Evolutionary conservation across 768 basidiomycete species (phyloP).

Genomic region (Goffeauzyma gilvescens): DNA sequence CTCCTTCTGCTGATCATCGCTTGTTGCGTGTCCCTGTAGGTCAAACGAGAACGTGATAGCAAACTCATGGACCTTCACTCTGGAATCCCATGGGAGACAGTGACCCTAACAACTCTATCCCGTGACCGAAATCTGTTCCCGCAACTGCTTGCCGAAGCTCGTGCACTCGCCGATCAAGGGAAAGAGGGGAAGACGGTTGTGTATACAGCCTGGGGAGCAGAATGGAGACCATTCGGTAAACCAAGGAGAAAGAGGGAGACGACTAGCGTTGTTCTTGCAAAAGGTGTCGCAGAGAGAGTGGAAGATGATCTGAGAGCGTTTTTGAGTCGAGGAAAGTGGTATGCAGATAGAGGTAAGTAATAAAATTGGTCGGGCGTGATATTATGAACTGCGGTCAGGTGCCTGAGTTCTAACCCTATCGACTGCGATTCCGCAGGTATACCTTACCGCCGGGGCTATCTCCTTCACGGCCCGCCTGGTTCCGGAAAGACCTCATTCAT

Average conservation of each 20-base stretch:
- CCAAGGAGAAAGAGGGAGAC: conserved; percentile 71
- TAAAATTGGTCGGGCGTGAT: neutral
- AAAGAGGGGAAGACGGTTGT: conserved; percentile 91
- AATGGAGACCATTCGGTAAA: conserved; percentile 89
- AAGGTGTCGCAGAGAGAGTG: conserved; percentile 69
- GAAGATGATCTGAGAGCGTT: conserved; percentile 64
- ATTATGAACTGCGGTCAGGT: too few relatives aligned
- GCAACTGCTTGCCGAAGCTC: conserved; percentile 63
- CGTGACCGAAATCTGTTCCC: conserved; percentile 67
- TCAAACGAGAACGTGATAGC: conserved; percentile 84
- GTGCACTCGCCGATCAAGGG: conserved; percentile 61
- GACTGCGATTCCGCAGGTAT: conserved; percentile 46
- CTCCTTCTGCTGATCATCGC: too few relatives aligned
- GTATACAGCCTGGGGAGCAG: conserved; percentile 87
- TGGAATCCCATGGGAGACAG: conserved; percentile 91
- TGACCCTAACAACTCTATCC: conserved; percentile 80
- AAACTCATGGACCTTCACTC: conserved; percentile 79
- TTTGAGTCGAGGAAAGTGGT: conserved; percentile 70
- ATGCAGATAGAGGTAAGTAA: conserved; percentile 70
- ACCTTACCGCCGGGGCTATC: conserved; percentile 86
- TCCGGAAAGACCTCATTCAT: conserved; percentile 98
- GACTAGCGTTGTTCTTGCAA: conserved; percentile 67
- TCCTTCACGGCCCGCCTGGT: conserved; percentile 87
- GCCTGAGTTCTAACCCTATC: neutral
- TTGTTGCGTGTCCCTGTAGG: too few relatives aligned